Evolutionary conservation across 2,329 filamentous ascomycete species (phyloP).

Genomic region (Hypoxylon sp.): DNA sequence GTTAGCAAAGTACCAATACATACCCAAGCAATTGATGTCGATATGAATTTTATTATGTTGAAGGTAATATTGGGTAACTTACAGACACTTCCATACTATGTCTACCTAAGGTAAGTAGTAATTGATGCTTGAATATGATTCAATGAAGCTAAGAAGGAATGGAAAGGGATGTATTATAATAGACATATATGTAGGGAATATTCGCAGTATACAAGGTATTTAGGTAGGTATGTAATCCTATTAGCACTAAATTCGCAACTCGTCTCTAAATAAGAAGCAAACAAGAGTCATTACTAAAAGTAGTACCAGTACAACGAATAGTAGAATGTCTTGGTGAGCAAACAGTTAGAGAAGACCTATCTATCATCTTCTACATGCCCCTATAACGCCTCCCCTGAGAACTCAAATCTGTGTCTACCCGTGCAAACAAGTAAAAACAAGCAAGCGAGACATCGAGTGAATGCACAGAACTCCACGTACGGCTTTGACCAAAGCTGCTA

Average conservation of each 20-base stretch:
- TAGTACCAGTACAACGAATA: constrained; percentile 8
- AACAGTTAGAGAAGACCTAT: constrained; percentile 37
- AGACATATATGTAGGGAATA: neutral
- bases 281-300: constrained; percentile 20
- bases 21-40: neutral
- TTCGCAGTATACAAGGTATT: neutral
- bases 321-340: constrained; percentile 31
- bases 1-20: neutral
- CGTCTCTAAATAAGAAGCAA: constrained; percentile 6
- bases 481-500: constrained; percentile 45
- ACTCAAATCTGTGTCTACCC: constrained; percentile 39
- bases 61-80: neutral
- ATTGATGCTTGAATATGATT: neutral
- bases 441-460: constrained; percentile 24
- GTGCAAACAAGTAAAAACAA: constrained; percentile 18
- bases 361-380: constrained; percentile 43
- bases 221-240: neutral
- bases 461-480: constrained; percentile 41
- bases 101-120: neutral
- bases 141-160: neutral
- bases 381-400: constrained; percentile 38
- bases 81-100: neutral
- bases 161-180: neutral
- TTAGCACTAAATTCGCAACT: constrained; percentile 1
- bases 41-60: neutral